Evolutionary conservation across 2,329 filamentous ascomycete genomes (phyloP), one percentile per base, ranked within the genome.

Genomic region (Geosmithia putterillii): DNA sequence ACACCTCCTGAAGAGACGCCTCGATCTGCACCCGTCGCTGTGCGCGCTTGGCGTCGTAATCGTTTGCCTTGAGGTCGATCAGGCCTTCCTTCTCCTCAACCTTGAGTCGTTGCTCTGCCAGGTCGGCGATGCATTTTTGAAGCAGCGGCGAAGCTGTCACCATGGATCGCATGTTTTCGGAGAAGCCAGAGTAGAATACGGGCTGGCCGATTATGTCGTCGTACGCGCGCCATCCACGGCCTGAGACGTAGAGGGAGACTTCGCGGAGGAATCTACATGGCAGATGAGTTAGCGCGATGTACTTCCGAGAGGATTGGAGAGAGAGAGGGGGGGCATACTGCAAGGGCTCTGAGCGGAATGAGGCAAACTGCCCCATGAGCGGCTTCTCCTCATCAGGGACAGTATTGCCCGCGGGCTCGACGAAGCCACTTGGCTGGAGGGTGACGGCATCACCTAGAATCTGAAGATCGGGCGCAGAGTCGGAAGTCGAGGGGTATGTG

Each of bases 141-240:
- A 98, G 68, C 50, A 94, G 74, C 0, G 82, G 76, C 32, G 85
- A 86, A 15, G 74, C 79, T 52, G 95, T 67, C 22, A 96, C 83
- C 52, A 75, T 72, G 19, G 70, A 69, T 63, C 85, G 94, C 77
- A 98, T 95, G 46, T 87, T 80, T 50, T 95, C 90, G 22, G 81
- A 83, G 64, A 95, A 98, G 21, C 92, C 92, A 0, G 81, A 66
- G 61, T 95, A 98, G 67, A 90, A 96, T 49, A 95, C 82, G 9
- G 88, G 87, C 59, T 95, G 89, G 19, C 92, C 92, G 53, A 96
- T 82, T 48, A 89, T 75, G 48, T 83, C 70, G 57, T 96, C 87
- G 66, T 98, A 98, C 47, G 86, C 86, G 47, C 92, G 85, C 92
- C 92, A 98, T 59, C 89, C 90, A 42, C 85, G 83, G 44, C 92